Base-by-base conservation (phyloP, 1,284 basidiomycete genomes). In the Albatrellus sp. region DNA sequence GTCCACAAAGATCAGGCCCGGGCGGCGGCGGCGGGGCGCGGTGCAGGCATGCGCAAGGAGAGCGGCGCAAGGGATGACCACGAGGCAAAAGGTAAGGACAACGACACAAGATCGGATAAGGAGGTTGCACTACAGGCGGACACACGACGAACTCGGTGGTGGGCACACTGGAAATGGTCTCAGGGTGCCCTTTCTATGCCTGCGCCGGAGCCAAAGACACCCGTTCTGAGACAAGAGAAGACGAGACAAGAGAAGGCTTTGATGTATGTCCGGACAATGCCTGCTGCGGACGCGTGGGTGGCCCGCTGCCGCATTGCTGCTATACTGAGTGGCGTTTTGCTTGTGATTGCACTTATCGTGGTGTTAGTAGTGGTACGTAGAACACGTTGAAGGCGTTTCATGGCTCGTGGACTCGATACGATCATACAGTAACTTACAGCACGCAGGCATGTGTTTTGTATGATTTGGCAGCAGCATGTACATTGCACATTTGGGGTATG, bases 291-390 rank as follows among this genome's bases (percentile, higher is more conserved):
- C 36, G 50, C 55, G n/a, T 73, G 70, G 67, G 66, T 73, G 12
- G 49, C 49, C 16, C 57, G 70, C 8, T 72, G 72, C 53, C 63
- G 72, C 41, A 55, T 70, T 20, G 70, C 70, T 0, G 70, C 70
- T 17, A 55, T 63, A 28, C 48, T 56, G 41, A 68, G 70, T 44
- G 68, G 69, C 7, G 45, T 65, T 29, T 17, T 71, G 28, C 50
- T 73, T 3, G 35, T 60, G 17, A 51, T 58, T 4, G 63, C 55
- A 12, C 61, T 65, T 44, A 48, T 71, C 16, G 59, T 65, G 13
- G 61, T 64, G 13, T 47, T 72, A n/a, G 50, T 70, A 32, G 60
- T 70, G 24, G 52, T 59, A 9, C 53, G 44, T 4, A 13, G 30
- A 29, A 32, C 33, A n/a, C 38, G 19, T 8, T 38, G 38, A 38